Evolutionary conservation across 148 eudicot genomes (phyloP), one percentile per base, ranked within the genome.

Genomic region (Diospyros lotus): DNA sequence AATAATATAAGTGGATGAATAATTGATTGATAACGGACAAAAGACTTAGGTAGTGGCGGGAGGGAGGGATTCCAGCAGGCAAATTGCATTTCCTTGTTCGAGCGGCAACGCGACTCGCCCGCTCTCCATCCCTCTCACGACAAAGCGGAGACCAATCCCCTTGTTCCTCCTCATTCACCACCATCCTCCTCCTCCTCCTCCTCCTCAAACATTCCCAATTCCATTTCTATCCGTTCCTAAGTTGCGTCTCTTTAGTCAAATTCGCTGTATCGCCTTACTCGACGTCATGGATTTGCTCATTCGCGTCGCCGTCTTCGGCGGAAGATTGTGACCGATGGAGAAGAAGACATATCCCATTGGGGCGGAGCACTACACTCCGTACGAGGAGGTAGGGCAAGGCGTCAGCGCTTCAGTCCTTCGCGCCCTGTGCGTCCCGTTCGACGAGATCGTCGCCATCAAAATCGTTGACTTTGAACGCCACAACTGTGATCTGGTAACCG

Each of bases 401-500:
- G 91, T 86, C 3, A 91, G 97, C 74, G 98, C 98, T 48, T 84
- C 89, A 4, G 98, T 94, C 69, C 84, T 82, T 73, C 98, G 98
- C 3, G 94, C 97, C 1, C 78, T 89, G 2, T 94, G 98, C 69
- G 73, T 75, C 6, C 88, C 87, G 1, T 69, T 78, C 74, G 76
- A 88, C 51, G 94, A 91, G 84, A 75, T 94, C 43, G 86, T 94
- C 1, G 98, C 98, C 13, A 85, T 94, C 71, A 94, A 94, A 69
- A 90, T 94, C 73, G 90, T 94, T 38, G 98, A 94, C 78, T 91
- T 88, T 63, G 98, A 94, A 79, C 93, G 97, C 13, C 85, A 77
- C 68, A 91, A 91, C 56, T 79, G 87, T 59, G 95, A 94, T 87
- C 83, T 94, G 98, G 98, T 94, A 88, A n/a, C n/a, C n/a, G n/a